Evolutionary conservation across 1,284 basidiomycete genomes (phyloP).

Genomic region (Leccinum solheimii): DNA sequence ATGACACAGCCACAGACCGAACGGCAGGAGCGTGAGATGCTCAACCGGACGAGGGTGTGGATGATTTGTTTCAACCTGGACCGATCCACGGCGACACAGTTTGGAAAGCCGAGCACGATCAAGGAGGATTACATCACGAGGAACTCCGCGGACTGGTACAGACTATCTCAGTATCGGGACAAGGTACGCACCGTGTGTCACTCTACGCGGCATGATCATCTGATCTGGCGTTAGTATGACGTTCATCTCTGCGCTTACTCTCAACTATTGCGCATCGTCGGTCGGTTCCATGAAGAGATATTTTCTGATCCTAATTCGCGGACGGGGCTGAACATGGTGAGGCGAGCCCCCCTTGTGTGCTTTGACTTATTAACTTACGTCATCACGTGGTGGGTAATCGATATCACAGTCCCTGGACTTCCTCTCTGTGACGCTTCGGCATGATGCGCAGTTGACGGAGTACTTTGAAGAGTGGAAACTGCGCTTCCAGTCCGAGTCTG

Average conservation of each 20-base stretch:
- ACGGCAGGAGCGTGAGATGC: slow-evolving; percentile 72
- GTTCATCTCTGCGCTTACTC: slow-evolving; percentile 75
- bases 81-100: slow-evolving; percentile 80
- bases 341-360: background rate
- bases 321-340: slow-evolving; percentile 69
- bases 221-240: slow-evolving; percentile 51
- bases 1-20: slow-evolving; percentile 59
- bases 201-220: background rate
- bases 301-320: slow-evolving; percentile 72
- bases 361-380: slow-evolving; percentile 1
- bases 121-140: slow-evolving; percentile 82
- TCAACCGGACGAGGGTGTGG: slow-evolving; percentile 83
- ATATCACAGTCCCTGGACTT: slow-evolving; percentile 60
- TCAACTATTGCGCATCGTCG: slow-evolving; percentile 65
- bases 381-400: background rate
- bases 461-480: slow-evolving; percentile 66
- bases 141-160: slow-evolving; percentile 77
- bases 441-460: slow-evolving; percentile 56
- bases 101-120: slow-evolving; percentile 84
- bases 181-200: slow-evolving; percentile 40
- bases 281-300: slow-evolving; percentile 72
- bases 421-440: slow-evolving; percentile 55
- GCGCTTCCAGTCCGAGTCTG: slow-evolving; percentile 57
- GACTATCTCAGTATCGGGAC: slow-evolving; percentile 60
- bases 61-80: slow-evolving; percentile 87